A percentile compares a stretch with the other conserved stretches of the same genome.
Evolutionary conservation across 2,329 filamentous ascomycete genomes (phyloP).

Genomic region (Pestalotiopsis sp.): DNA sequence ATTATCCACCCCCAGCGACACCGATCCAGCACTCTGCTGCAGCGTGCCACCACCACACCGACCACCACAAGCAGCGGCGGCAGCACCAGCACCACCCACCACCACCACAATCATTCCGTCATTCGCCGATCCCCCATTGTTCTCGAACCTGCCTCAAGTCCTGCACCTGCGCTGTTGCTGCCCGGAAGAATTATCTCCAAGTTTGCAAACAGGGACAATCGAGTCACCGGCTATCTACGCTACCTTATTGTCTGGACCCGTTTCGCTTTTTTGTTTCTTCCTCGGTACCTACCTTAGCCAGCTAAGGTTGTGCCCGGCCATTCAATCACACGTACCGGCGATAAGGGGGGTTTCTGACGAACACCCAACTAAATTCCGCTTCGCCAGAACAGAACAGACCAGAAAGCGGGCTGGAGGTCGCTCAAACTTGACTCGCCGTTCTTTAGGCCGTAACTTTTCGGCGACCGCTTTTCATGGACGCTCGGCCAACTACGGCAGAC

Average conservation of each 20-base stretch:
- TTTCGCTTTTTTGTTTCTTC: not conserved
- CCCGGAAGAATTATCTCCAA: not conserved
- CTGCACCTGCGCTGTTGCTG: not conserved
- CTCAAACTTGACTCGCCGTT: constrained; percentile 2
- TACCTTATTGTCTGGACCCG: not conserved
- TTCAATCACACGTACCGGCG: not conserved
- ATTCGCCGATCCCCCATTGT: constrained; percentile 5
- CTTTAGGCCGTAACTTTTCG: not conserved
- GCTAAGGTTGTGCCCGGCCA: not conserved
- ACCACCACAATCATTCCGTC: constrained; percentile 1
- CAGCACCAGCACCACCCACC: not conserved
- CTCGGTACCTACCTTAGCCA: not conserved
- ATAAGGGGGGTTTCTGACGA: not conserved
- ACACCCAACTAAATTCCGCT: not conserved
- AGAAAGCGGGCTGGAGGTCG: constrained; percentile 6
- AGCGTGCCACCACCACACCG: not conserved
- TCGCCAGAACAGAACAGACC: not conserved
- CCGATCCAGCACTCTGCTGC: not conserved
- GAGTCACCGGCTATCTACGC: not conserved
- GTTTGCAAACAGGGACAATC: not conserved
- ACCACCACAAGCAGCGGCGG: not conserved
- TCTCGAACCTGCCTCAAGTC: constrained; percentile 1
- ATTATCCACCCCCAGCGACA: not conserved
- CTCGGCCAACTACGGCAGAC: constrained; percentile 51
- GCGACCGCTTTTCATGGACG: constrained; percentile 50